These are phyloP conservation scores for Nepenthes alata DNA, from an alignment of 179 eudicot species.

Conservation along the genomic window DNA sequence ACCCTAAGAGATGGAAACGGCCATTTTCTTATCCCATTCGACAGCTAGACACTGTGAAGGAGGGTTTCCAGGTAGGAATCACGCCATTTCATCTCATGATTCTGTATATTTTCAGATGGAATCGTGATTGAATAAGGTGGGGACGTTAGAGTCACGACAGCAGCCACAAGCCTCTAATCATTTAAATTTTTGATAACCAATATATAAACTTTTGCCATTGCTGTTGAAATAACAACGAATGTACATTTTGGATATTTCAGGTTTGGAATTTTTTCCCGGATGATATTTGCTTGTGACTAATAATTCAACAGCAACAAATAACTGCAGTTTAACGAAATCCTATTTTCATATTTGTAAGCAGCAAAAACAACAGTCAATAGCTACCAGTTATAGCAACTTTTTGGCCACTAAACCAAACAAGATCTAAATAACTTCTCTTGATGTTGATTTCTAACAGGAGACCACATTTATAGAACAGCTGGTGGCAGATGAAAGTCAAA, in stretches of 20 bases:
- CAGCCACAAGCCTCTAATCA: too few relatives aligned
- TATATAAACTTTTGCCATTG: constrained; percentile 1
- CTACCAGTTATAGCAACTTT: too few relatives aligned
- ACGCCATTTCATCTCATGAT: not conserved
- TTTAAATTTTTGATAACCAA: too few relatives aligned
- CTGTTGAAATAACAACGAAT: not conserved
- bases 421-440: not conserved
- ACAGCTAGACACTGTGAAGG: constrained; percentile 79
- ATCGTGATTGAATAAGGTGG: not conserved
- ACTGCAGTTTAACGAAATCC: too few relatives aligned
- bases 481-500: constrained; percentile 87
- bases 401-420: too few relatives aligned
- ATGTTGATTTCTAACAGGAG: constrained; percentile 33
- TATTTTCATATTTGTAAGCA: too few relatives aligned
- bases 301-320: too few relatives aligned
- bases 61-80: constrained; percentile 76
- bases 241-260: too few relatives aligned
- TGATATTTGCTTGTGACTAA: too few relatives aligned
- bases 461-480: constrained; percentile 87
- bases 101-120: not conserved
- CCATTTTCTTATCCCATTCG: constrained; percentile 53
- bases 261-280: too few relatives aligned
- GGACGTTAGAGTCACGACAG: too few relatives aligned
- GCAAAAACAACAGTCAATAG: too few relatives aligned
- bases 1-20: constrained; percentile 77